Evolutionary conservation across 306 rosid species (phyloP), one percentile per base, ranked within the genome.

Genomic region (Vigna unguiculata): DNA sequence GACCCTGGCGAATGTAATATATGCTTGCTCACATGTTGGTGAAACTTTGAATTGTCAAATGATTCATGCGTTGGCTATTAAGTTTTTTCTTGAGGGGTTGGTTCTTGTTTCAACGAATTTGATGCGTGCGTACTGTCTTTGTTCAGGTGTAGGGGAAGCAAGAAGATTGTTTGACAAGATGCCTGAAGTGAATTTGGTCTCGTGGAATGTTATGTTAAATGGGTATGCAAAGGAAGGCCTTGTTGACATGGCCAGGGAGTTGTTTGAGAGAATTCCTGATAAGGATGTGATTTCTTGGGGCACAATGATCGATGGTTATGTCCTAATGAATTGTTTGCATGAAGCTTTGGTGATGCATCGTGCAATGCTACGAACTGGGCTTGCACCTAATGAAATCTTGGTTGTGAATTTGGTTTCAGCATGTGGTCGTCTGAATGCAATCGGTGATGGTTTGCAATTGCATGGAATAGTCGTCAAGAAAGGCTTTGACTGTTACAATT

Each of bases 201-300:
- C 98, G 0, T 92, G 97, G 93, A 92, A 94, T 86, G 96, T 86
- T 22, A 92, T 92, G 91, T 83, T 94, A 34, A 92, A 90, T 75
- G 97, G 98, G 38, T 89, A 89, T 82, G 78, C 93, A 4, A 94
- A 94, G 87, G 79, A 88, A 0, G 87, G 95, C n/a, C 85, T 84
- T 52, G 78, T 89, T 58, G 86, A 81, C 75, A 19, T 25, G 66
- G 90, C 96, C 5, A 89, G 86, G 55, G 93, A 88, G 64, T 81
- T 90, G 83, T 95, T 95, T 74, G 93, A 90, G 76, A 83, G 68
- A 24, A 83, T 86, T 61, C 90, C 89, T 52, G 54, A 30, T 28
- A 92, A 87, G 75, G 97, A 95, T 79, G 88, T 92, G 58, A 77
- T 92, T 78, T 90, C 97, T 0, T 95, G 98, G 97, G 97, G 97